A percentile compares a stretch with the other conserved stretches of the same genome.
Conservation (phyloP, 139 green algal genomes). For the Marvania coccoides region DNA sequence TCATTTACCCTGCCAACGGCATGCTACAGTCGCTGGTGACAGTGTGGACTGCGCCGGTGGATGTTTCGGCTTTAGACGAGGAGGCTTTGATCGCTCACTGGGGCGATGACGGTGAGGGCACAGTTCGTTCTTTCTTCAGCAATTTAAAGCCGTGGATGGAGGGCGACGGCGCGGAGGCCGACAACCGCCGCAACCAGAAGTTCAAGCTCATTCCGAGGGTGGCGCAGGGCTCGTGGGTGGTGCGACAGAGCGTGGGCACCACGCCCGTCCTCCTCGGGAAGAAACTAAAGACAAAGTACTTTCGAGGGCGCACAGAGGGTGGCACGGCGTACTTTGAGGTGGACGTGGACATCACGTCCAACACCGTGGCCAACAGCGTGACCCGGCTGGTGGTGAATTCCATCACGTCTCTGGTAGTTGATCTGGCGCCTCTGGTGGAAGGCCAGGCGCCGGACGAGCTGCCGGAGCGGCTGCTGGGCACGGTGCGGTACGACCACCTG, state of each 20-base stretch:
- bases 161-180: slow-evolving; percentile 26
- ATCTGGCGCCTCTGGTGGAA: slow-evolving; percentile 41
- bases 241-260: slow-evolving; percentile 43
- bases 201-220: slow-evolving; percentile 48
- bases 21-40: slow-evolving; percentile 10
- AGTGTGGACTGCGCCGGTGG: slow-evolving; percentile 3
- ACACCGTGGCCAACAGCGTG: slow-evolving; percentile 32
- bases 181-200: slow-evolving; percentile 24
- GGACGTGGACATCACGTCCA: slow-evolving; percentile 43
- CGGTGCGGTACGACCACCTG: slow-evolving; percentile 33
- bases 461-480: slow-evolving; percentile 42
- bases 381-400: slow-evolving; percentile 28
- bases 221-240: slow-evolving; percentile 26
- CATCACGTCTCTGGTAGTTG: slow-evolving; percentile 44
- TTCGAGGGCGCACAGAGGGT: slow-evolving; percentile 15
- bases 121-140: slow-evolving; percentile 23
- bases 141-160: slow-evolving; percentile 31
- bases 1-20: slow-evolving; percentile 19
- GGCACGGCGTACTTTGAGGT: slow-evolving; percentile 42
- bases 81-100: slow-evolving; percentile 5
- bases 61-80: neutral
- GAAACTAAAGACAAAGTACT: slow-evolving; percentile 49
- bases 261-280: slow-evolving; percentile 50
- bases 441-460: slow-evolving; percentile 36
- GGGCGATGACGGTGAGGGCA: slow-evolving; percentile 11